phyloP scores from a whole-genome alignment of 2,329 filamentous ascomycete genomes.

The Colletotrichum sansevieriae region DNA sequence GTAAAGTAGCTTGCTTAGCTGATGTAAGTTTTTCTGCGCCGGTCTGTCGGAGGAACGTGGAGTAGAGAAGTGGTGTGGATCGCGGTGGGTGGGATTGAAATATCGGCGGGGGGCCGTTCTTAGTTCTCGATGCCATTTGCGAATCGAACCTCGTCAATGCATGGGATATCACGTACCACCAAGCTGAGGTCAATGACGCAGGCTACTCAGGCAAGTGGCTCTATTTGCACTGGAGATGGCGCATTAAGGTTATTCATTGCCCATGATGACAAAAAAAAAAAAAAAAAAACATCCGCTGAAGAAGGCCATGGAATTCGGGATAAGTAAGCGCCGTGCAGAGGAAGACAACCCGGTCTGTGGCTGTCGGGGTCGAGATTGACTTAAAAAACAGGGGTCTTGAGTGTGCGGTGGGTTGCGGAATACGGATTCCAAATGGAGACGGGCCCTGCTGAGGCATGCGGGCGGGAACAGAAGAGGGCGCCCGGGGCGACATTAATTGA shows the following conservation, averaged over 20 bases:
- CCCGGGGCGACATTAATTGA: no score
- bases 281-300: constrained; percentile 27
- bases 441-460: constrained; percentile 31
- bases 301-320: constrained; percentile 31
- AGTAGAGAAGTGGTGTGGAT: no score
- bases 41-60: constrained; percentile 8
- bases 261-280: constrained; percentile 9
- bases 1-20: neutral
- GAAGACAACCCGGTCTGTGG: neutral
- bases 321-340: constrained; percentile 32
- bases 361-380: neutral
- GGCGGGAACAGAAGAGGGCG: no score
- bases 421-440: no score
- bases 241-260: constrained; percentile 32
- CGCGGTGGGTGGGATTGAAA: constrained; percentile 3
- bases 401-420: neutral
- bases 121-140: neutral
- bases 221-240: constrained; percentile 17
- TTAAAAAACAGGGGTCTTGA: constrained; percentile 6
- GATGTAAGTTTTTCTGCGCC: constrained; percentile 11
- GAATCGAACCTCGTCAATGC: neutral
- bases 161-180: no score
- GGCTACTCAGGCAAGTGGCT: constrained; percentile 1
- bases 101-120: neutral
- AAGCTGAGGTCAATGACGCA: neutral